These are phyloP conservation scores for Boletus subparvulus DNA, from an alignment of 768 basidiomycete species.

Conservation along the genomic window DNA sequence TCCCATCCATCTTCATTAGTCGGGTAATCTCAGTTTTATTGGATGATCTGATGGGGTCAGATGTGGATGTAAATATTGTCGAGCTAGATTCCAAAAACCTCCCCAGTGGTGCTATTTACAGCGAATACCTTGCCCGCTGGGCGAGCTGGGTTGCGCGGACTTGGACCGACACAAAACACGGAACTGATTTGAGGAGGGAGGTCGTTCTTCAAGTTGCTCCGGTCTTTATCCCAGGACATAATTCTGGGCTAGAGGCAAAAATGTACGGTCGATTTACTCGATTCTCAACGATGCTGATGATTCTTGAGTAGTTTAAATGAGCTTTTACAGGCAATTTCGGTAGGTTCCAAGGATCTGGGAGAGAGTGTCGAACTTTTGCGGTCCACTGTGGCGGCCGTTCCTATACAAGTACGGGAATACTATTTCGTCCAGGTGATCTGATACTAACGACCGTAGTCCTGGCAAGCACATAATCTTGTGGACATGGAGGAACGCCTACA, in stretches of 20 bases:
- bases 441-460: constrained; percentile 38
- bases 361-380: constrained; percentile 19
- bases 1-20: constrained; percentile 49
- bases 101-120: constrained; percentile 45
- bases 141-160: constrained; percentile 55
- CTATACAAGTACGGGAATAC: constrained; percentile 17
- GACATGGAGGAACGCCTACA: constrained; percentile 57
- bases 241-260: constrained; percentile 24
- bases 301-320: constrained; percentile 19
- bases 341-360: constrained; percentile 21
- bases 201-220: constrained; percentile 46
- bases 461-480: constrained; percentile 49
- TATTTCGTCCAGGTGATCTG: neutral
- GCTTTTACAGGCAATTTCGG: constrained; percentile 20
- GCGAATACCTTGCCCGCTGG: constrained; percentile 69
- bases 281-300: constrained; percentile 6
- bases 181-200: constrained; percentile 46
- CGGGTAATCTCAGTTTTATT: constrained; percentile 42
- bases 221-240: constrained; percentile 42
- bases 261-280: constrained; percentile 32
- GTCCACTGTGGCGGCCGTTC: neutral
- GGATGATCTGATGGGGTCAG: constrained; percentile 15
- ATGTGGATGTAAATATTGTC: constrained; percentile 15
- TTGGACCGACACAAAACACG: constrained; percentile 36
- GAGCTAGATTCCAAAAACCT: constrained; percentile 18